These are phyloP conservation scores for Lentinula sp. DNA, from an alignment of 768 basidiomycete genomes.

Conservation along the genomic window DNA sequence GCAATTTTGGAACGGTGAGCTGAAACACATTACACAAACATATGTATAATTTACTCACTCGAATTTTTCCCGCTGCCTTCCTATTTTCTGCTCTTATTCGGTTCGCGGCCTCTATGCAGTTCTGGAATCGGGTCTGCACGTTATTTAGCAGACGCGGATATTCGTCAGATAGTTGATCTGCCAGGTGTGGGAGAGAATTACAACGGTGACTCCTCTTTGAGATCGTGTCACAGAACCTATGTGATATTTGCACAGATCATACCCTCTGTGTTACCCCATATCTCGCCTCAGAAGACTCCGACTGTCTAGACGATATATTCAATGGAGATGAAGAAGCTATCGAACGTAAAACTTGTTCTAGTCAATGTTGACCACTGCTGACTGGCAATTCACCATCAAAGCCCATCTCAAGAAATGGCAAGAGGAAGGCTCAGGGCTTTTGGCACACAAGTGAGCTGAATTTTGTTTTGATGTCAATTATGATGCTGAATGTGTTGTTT, in stretches of 20 bases:
- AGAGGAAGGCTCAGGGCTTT: neutral
- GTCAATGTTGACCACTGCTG: neutral
- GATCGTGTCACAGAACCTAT: neutral
- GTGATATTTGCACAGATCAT: constrained; percentile 5
- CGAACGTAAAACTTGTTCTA: constrained; percentile 14
- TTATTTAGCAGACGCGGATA: constrained; percentile 27
- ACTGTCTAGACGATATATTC: constrained; percentile 27
- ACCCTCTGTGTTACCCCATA: constrained; percentile 18
- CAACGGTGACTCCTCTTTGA: constrained; percentile 13
- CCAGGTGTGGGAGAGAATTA: constrained; percentile 52
- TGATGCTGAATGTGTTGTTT: neutral
- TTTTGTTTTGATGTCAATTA: neutral
- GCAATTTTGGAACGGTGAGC: constrained; percentile 24
- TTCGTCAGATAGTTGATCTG: constrained; percentile 36
- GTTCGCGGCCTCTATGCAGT: neutral
- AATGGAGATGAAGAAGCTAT: constrained; percentile 19
- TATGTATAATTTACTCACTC: neutral
- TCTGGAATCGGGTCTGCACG: constrained; percentile 46
- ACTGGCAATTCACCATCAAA: neutral
- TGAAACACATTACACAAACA: neutral
- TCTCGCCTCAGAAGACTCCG: constrained; percentile 20
- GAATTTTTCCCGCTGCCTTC: neutral
- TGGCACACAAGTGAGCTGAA: neutral
- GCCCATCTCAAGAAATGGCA: constrained; percentile 3
- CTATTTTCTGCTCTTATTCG: neutral